Conservation (phyloP, 2,329 filamentous ascomycete species). For the Sordariomycetes sp. region DNA sequence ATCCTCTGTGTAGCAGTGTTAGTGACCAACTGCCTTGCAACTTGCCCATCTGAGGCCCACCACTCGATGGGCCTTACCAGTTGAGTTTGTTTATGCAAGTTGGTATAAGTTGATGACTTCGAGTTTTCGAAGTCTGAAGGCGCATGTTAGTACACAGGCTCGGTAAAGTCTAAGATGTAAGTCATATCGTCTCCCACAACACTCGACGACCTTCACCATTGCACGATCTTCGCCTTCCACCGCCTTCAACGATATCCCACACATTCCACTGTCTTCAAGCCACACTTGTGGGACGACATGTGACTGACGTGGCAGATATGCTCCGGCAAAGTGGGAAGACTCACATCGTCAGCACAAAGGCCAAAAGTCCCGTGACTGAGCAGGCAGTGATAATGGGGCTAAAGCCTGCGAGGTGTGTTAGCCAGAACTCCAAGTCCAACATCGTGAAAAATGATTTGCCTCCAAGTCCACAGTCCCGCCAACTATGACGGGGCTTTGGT, state of each 20-base stretch:
- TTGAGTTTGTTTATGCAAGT: neutral
- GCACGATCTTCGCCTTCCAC: too few relatives aligned
- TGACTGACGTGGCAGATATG: too few relatives aligned
- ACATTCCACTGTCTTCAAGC: too few relatives aligned
- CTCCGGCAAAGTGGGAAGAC: too few relatives aligned
- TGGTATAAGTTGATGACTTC: neutral
- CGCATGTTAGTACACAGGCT: too few relatives aligned
- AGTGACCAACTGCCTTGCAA: neutral
- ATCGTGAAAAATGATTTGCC: neutral
- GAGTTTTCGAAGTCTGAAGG: too few relatives aligned
- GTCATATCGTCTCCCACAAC: too few relatives aligned
- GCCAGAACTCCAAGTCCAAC: neutral
- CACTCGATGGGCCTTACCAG: neutral
- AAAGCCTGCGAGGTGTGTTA: neutral
- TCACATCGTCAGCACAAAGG: too few relatives aligned
- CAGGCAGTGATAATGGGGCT: neutral
- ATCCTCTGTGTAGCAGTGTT: neutral
- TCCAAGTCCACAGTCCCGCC: neutral
- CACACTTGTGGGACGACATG: too few relatives aligned
- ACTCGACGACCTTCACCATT: too few relatives aligned
- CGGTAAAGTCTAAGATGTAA: too few relatives aligned
- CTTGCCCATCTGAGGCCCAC: neutral
- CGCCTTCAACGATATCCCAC: too few relatives aligned
- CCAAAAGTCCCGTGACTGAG: neutral
- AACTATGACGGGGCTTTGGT: neutral